These are phyloP conservation scores for Aegle marmelos DNA, from an alignment of 345 rosid genomes.

Conservation along the genomic window DNA sequence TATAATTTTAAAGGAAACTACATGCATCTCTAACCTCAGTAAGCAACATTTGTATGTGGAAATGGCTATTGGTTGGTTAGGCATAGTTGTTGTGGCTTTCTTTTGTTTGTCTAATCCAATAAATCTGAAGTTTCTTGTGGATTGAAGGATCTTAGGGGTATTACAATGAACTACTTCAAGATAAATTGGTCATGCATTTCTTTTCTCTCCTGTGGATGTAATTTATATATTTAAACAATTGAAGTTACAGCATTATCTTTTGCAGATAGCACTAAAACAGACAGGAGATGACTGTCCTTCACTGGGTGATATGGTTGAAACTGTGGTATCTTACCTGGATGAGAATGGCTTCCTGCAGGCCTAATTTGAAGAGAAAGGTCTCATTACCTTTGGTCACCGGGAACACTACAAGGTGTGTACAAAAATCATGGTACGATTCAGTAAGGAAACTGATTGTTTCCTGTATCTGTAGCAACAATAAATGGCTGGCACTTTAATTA, in stretches of 20 bases:
- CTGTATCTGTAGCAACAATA: slow-evolving; percentile 13
- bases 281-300: slow-evolving; percentile 31
- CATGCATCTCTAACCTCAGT: neutral
- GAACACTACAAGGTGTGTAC: neutral
- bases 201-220: neutral
- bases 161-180: neutral
- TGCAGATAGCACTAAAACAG: slow-evolving; percentile 65
- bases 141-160: neutral
- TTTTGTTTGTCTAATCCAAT: neutral
- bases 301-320: slow-evolving; percentile 61
- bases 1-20: neutral
- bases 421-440: neutral
- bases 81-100: neutral
- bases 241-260: slow-evolving; percentile 6
- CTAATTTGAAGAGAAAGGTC: slow-evolving; percentile 15
- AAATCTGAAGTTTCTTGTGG: neutral
- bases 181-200: neutral
- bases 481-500: neutral
- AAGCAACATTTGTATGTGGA: neutral
- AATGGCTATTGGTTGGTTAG: neutral
- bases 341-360: slow-evolving; percentile 59
- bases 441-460: slow-evolving; percentile 29
- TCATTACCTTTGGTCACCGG: neutral
- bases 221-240: neutral
- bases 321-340: slow-evolving; percentile 62